Base-by-base conservation (phyloP, 2,329 filamentous ascomycete species). In the Canariomyces notabilis region DNA sequence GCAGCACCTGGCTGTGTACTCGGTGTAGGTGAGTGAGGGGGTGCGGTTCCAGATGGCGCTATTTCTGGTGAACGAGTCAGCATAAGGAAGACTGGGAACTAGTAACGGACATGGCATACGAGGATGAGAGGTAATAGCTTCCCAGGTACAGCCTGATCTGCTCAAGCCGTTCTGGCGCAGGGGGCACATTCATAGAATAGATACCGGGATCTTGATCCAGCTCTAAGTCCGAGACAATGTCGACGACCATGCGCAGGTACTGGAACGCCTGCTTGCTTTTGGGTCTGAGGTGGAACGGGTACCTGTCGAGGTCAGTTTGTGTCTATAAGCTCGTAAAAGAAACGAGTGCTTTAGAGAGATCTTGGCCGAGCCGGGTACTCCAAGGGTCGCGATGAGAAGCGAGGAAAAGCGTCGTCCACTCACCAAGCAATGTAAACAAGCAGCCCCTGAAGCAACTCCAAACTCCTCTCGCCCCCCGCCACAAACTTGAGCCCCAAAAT, bases 341-440 rank as follows among this genome's bases (percentile, higher is more conserved):
- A 29, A 9, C 7, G 14, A 29, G 4, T 3, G 14, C 14, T 12
- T 4, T 9, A 29, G 8, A 29, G 26, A 9, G 7, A 5, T 8
- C 14, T 9, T 29, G 26, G 7, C 26, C 26, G 19, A 32, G 34
- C 16, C 8, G 11, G 4, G 32, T 9, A 37, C 36, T 16, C 31
- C 38, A 23, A 18, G 15, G 15, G 12, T 22, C 29, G 34, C 9
- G 9, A 33, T 11, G 7, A 4, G 6, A 22, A 19, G 16, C 39
- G 19, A 14, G 21, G 12, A 32, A 39, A 11, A 42, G 18, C 6
- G 16, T 14, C 15, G 6, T 12, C 4, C 46, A 47, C 66, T 53
- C 61, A 81, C 79, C 79, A 82, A 15, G 71, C 66, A 40, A 75
- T 71, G 50, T 82, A 82, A 5, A 81, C 69, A 20, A 81, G 61